Conservation (phyloP, 2,329 filamentous ascomycete species). For the Colletotrichum incanum region DNA sequence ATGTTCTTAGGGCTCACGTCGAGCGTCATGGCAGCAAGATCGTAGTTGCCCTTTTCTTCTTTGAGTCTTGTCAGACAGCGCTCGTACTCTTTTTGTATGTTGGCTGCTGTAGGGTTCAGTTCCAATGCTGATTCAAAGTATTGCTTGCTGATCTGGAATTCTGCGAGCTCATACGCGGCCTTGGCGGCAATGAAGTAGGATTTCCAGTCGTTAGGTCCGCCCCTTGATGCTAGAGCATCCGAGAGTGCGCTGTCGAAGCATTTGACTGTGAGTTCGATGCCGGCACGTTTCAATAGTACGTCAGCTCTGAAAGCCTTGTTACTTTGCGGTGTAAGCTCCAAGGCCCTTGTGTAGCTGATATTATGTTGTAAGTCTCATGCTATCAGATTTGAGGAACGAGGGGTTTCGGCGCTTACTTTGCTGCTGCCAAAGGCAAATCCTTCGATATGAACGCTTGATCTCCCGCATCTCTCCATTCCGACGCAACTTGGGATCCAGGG, state of each 20-base stretch:
- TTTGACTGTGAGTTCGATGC: constrained; percentile 52
- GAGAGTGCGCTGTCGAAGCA: constrained; percentile 52
- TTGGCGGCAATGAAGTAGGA: constrained; percentile 53
- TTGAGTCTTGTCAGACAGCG: constrained; percentile 40
- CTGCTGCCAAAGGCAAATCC: constrained; percentile 52
- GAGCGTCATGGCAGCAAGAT: constrained; percentile 41
- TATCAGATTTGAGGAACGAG: fast-evolving
- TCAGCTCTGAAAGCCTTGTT: constrained; percentile 45
- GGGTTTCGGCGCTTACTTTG: constrained; percentile 47
- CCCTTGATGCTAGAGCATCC: constrained; percentile 52
- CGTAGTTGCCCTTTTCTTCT: constrained; percentile 40
- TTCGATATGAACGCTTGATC: constrained; percentile 48
- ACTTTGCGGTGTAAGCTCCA: constrained; percentile 45
- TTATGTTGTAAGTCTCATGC: neutral
- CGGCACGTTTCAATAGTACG: constrained; percentile 51
- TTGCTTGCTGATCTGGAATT: constrained; percentile 47
- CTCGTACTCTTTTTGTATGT: constrained; percentile 44
- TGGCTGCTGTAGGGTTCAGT: constrained; percentile 43
- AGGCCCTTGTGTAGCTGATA: constrained; percentile 53
- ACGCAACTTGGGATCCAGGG: constrained; percentile 29
- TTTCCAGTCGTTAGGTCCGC: constrained; percentile 50
- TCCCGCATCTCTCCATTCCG: constrained; percentile 43
- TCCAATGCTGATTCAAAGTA: constrained; percentile 48
- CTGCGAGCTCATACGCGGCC: constrained; percentile 54
- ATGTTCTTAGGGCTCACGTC: constrained; percentile 43